Evolutionary conservation across 2,329 filamentous ascomycete genomes (phyloP).

Genomic region (Sordariomycetes sp.): DNA sequence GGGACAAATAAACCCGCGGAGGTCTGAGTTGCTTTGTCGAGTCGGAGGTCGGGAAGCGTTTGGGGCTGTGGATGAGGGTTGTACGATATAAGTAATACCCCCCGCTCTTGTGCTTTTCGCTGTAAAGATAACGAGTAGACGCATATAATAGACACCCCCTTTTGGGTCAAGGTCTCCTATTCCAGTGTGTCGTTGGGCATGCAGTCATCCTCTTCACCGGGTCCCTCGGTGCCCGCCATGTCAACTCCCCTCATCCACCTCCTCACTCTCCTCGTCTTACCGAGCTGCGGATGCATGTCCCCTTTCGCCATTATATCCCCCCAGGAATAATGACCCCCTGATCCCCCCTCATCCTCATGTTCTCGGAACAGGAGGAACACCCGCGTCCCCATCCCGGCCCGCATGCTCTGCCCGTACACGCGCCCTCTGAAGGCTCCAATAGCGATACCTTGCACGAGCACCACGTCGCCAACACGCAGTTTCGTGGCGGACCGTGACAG

Average conservation of each 20-base stretch:
- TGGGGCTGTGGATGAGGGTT: not conserved
- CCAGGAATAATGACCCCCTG: constrained; percentile 44
- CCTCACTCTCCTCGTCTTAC: constrained; percentile 56
- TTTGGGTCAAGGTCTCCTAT: constrained; percentile 3
- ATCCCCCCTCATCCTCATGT: constrained; percentile 38
- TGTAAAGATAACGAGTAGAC: not conserved
- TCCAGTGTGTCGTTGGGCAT: constrained; percentile 30
- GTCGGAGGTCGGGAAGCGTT: not conserved
- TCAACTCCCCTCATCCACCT: constrained; percentile 71
- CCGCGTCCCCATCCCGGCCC: constrained; percentile 53
- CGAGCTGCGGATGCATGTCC: constrained; percentile 35
- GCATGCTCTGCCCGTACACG: constrained; percentile 78
- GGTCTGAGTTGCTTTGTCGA: constrained; percentile 2
- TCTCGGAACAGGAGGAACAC: constrained; percentile 55
- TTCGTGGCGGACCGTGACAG: constrained; percentile 18
- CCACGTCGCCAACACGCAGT: constrained; percentile 61
- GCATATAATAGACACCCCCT: not conserved
- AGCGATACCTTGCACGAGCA: constrained; percentile 71
- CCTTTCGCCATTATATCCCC: constrained; percentile 29
- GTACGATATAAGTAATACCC: not conserved
- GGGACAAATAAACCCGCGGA: constrained; percentile 14
- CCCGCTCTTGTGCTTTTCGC: not conserved
- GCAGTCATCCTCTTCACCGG: not conserved
- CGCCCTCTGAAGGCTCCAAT: constrained; percentile 63
- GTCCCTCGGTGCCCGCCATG: constrained; percentile 13